Conservation (phyloP, 1,139 yeast genomes). For the Pichia sp. region DNA sequence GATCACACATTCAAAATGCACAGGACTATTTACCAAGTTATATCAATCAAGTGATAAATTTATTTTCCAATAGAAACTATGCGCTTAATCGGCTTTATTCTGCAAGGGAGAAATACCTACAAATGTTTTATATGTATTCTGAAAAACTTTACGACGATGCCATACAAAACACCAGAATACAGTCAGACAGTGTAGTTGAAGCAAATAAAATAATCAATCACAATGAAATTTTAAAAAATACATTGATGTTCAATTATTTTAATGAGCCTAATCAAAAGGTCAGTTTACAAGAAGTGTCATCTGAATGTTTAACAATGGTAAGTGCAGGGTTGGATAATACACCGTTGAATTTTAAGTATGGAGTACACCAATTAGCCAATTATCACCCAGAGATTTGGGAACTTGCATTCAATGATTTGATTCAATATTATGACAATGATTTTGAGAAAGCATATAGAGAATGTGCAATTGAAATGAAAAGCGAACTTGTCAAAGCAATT, state of each 20-base stretch:
- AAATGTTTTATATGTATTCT: constrained; percentile 29
- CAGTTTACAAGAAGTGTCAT: constrained; percentile 40
- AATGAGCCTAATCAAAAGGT: constrained; percentile 13
- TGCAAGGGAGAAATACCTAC: constrained; percentile 53
- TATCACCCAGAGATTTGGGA: constrained; percentile 38
- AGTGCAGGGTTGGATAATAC: constrained; percentile 77
- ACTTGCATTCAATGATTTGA: constrained; percentile 34
- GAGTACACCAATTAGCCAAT: constrained; percentile 56
- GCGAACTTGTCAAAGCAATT: constrained; percentile 50
- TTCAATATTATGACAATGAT: constrained; percentile 30
- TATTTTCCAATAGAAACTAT: constrained; percentile 26
- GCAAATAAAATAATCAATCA: not conserved
- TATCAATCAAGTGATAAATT: constrained; percentile 30
- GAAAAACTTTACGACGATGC: constrained; percentile 20
- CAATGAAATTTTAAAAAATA: constrained; percentile 17
- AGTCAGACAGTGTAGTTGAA: not conserved
- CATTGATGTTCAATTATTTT: constrained; percentile 26
- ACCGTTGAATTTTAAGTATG: constrained; percentile 54
- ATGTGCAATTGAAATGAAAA: constrained; percentile 27
- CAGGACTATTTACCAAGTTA: constrained; percentile 54
- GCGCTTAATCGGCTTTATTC: constrained; percentile 35
- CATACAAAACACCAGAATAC: not conserved
- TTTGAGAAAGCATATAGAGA: constrained; percentile 41
- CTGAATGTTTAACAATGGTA: constrained; percentile 67
- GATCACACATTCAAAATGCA: constrained; percentile 57